A percentile compares a stretch with the other conserved stretches of the same genome.
Evolutionary conservation across 345 rosid genomes (phyloP).

Genomic region (Theobroma cacao): DNA sequence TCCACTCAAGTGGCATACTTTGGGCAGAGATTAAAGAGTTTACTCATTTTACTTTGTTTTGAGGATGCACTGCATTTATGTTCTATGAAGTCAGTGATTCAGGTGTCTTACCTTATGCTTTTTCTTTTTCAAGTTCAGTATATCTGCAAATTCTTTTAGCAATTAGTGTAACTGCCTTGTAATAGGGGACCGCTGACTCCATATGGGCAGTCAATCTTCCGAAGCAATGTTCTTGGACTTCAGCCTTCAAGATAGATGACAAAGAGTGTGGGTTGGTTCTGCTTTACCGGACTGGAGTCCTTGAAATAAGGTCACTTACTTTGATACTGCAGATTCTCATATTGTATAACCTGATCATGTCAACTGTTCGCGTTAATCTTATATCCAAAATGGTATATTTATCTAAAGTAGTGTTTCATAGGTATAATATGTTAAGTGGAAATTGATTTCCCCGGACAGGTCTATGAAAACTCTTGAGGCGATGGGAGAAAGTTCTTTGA

Average conservation of each 20-base stretch:
- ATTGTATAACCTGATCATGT: not conserved
- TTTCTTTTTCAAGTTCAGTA: conserved; percentile 6
- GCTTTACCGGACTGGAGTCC: conserved; percentile 63
- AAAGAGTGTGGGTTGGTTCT: conserved; percentile 52
- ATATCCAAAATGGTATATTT: not conserved
- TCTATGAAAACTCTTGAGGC: conserved; percentile 73
- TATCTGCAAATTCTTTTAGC: conserved; percentile 24
- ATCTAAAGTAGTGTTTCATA: not conserved
- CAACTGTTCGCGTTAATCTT: not conserved
- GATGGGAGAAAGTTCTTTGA: conserved; percentile 64
- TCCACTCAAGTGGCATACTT: conserved; percentile 31
- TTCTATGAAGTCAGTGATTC: conserved; percentile 51
- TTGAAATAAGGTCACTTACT: conserved; percentile 63
- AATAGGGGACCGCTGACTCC: conserved; percentile 52
- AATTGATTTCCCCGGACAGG: conserved; percentile 41
- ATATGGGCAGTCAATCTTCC: conserved; percentile 44
- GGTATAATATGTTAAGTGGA: not conserved
- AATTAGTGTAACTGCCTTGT: conserved; percentile 29
- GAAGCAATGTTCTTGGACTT: conserved; percentile 76
- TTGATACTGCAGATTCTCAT: conserved; percentile 1
- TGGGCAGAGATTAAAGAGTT: conserved; percentile 31
- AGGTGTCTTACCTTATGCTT: conserved; percentile 43
- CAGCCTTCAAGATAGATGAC: conserved; percentile 52
- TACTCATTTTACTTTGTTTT: conserved; percentile 53
- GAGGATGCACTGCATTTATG: conserved; percentile 60